Conservation (phyloP, 371 early-diverging fungal genomes). For the Zychaea mexicana region DNA sequence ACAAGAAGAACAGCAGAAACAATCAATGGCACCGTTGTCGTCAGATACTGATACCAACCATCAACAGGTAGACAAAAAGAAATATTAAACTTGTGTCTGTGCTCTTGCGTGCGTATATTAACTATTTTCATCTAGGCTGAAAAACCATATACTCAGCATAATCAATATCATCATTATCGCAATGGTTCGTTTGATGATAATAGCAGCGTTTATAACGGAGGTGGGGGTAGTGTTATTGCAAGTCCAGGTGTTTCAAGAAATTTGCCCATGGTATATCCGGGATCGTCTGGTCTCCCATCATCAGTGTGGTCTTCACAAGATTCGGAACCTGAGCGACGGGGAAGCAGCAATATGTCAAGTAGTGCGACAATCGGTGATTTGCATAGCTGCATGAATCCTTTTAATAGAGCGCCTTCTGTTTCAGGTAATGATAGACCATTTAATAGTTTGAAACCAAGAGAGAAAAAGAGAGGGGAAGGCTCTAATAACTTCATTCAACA, state of each 20-base stretch:
- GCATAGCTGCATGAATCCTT: not conserved
- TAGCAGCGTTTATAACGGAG: constrained; percentile 52
- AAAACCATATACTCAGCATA: not conserved
- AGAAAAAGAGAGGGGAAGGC: no score
- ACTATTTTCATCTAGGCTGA: not conserved
- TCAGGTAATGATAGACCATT: constrained; percentile 3
- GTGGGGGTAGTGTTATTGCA: constrained; percentile 1
- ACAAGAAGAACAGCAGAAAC: no score
- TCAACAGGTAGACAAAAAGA: not conserved
- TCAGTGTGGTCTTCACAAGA: no score
- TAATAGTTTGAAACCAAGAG: not conserved
- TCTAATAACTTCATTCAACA: not conserved
- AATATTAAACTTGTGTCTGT: not conserved
- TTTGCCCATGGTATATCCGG: not conserved
- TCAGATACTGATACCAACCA: not conserved
- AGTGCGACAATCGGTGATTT: not conserved
- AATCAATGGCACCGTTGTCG: not conserved
- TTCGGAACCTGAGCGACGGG: not conserved
- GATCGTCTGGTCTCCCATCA: not conserved
- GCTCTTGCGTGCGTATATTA: not conserved
- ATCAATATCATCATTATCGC: not conserved
- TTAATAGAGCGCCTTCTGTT: constrained; percentile 8
- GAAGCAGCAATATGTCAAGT: not conserved
- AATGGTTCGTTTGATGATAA: constrained; percentile 20
- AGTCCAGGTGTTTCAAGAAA: no score